These are phyloP conservation scores for Platanus orientalis DNA, from an alignment of 164 flowering plant genomes.

Conservation along the genomic window DNA sequence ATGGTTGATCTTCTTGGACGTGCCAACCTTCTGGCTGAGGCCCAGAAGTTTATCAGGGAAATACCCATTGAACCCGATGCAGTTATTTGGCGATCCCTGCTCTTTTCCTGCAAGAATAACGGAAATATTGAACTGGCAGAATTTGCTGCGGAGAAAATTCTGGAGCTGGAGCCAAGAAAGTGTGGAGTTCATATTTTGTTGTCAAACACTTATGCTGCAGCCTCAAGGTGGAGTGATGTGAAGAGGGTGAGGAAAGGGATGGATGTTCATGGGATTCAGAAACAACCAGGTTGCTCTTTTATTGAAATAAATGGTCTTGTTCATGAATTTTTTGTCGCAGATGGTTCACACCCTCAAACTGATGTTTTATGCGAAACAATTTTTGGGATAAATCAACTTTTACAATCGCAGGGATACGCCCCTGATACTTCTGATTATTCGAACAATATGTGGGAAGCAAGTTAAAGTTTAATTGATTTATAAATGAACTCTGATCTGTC, in stretches of 20 bases:
- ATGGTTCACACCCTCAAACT: conserved; percentile 21
- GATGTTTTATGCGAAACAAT: conserved; percentile 13
- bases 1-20: conserved; percentile 41
- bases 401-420: conserved; percentile 17
- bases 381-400: conserved; percentile 11
- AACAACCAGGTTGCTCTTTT: conserved; percentile 30
- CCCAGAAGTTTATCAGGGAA: conserved; percentile 18
- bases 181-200: conserved; percentile 29
- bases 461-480: not conserved
- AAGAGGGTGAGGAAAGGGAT: conserved; percentile 27
- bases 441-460: not conserved
- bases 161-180: conserved; percentile 27
- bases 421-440: conserved; percentile 15
- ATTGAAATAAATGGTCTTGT: conserved; percentile 30
- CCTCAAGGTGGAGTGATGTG: conserved; percentile 31
- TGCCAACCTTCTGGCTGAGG: conserved; percentile 29
- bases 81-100: conserved; percentile 33
- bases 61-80: conserved; percentile 37
- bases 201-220: conserved; percentile 28
- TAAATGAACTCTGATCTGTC: not conserved
- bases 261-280: conserved; percentile 19
- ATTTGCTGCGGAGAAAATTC: conserved; percentile 21
- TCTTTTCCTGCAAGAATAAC: conserved; percentile 25
- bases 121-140: conserved; percentile 27
- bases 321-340: conserved; percentile 29